Percentiles rank a stretch among this genome's conserved stretches.
Conservation (phyloP, 2,329 filamentous ascomycete species). For the Huntiella omanensis region DNA sequence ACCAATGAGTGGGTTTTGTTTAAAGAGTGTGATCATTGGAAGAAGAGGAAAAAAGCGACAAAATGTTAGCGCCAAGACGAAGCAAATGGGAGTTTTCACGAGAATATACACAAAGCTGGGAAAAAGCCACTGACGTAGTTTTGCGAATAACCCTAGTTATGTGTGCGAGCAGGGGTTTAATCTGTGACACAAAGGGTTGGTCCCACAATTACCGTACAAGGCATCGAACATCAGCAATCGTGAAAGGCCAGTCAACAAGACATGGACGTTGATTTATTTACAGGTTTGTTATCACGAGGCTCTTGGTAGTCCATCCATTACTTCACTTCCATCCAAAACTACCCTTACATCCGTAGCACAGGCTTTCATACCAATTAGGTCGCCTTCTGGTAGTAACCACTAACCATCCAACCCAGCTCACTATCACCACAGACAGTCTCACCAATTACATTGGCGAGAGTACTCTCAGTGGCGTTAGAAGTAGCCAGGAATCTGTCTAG, state of each 20-base stretch:
- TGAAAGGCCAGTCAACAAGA: no score
- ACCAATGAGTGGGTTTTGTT: no score
- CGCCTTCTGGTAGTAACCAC: slow-evolving; percentile 1
- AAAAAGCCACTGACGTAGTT: not conserved
- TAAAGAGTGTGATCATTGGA: no score
- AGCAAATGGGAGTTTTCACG: no score
- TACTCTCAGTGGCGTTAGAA: not conserved
- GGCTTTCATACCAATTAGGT: not conserved
- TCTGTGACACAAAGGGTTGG: not conserved
- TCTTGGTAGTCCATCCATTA: not conserved
- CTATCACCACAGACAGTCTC: slow-evolving; percentile 1
- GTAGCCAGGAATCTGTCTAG: not conserved
- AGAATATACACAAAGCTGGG: no score
- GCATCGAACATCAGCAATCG: no score
- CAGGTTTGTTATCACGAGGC: not conserved
- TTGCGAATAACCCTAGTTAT: not conserved
- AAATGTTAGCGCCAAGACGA: no score
- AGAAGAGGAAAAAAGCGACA: no score
- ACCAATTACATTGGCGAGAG: not conserved
- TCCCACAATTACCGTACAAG: not conserved
- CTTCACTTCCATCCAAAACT: no score
- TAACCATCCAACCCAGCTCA: slow-evolving; percentile 4
- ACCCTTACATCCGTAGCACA: not conserved
- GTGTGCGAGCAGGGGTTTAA: not conserved
- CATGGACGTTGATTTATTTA: not conserved